Evolutionary conservation across 2,329 filamentous ascomycete genomes (phyloP).

Genomic region (Sporothrix curviconia): DNA sequence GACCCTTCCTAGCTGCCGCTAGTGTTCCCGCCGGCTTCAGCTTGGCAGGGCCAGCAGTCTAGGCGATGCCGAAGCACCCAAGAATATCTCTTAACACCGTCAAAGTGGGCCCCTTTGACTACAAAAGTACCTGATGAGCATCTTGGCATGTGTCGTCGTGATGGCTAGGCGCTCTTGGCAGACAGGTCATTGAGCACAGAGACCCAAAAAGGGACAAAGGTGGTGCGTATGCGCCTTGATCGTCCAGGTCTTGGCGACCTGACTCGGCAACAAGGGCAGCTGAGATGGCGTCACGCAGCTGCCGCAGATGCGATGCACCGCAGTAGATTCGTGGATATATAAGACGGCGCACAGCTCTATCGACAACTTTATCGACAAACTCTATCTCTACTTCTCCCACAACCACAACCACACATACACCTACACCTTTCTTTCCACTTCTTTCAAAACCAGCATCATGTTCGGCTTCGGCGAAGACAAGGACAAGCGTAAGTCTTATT

Average conservation of each 20-base stretch:
- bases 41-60: background rate
- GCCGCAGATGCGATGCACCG: background rate
- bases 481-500: background rate
- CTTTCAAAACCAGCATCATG: background rate
- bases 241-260: background rate
- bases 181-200: too few relatives aligned
- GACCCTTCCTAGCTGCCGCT: background rate
- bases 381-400: background rate
- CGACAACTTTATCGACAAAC: background rate
- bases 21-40: background rate
- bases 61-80: background rate
- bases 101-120: background rate
- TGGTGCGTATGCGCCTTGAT: background rate
- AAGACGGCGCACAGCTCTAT: background rate
- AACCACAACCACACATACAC: background rate
- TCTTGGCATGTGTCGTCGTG: background rate
- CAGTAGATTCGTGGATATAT: background rate
- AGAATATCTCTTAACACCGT: too few relatives aligned
- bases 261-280: too few relatives aligned
- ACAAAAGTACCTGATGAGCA: background rate
- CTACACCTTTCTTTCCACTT: background rate
- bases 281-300: too few relatives aligned
- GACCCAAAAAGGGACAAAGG: background rate
- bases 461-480: too few relatives aligned
- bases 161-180: conserved; percentile 1